Conservation (phyloP, 1,284 basidiomycete genomes). For the Puccinia sorghi region DNA sequence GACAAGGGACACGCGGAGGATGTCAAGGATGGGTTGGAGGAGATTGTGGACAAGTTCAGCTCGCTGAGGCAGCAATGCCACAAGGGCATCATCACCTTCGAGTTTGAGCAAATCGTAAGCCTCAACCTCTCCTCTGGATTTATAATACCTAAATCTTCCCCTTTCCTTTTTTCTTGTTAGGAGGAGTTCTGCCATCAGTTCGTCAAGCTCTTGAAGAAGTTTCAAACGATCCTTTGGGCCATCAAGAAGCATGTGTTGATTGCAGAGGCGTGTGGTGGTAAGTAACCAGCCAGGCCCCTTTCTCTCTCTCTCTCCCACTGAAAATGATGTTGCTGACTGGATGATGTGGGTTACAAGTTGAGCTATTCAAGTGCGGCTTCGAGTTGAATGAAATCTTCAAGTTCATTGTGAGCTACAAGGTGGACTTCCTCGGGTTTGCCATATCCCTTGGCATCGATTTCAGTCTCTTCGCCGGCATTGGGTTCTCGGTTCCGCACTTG, state of each 20-base stretch:
- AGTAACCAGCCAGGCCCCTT: neutral
- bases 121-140: neutral
- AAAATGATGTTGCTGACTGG: neutral
- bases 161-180: neutral
- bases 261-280: conserved; percentile 8
- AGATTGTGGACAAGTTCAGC: neutral
- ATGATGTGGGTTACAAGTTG: neutral
- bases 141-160: neutral
- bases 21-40: conserved; percentile 10
- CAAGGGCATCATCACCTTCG: neutral
- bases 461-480: conserved; percentile 6
- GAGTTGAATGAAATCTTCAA: conserved; percentile 19
- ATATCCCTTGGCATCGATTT: conserved; percentile 18
- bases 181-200: conserved; percentile 7
- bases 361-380: conserved; percentile 10
- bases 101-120: conserved; percentile 18
- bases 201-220: conserved; percentile 22
- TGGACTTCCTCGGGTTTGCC: neutral
- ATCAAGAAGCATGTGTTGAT: conserved; percentile 9
- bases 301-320: neutral
- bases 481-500: conserved; percentile 12
- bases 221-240: conserved; percentile 9
- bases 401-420: conserved; percentile 16
- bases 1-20: neutral
- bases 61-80: conserved; percentile 9